Evolutionary conservation across 73 alveolate genomes (phyloP).

Genomic region (Paramecium pentaurelia): DNA sequence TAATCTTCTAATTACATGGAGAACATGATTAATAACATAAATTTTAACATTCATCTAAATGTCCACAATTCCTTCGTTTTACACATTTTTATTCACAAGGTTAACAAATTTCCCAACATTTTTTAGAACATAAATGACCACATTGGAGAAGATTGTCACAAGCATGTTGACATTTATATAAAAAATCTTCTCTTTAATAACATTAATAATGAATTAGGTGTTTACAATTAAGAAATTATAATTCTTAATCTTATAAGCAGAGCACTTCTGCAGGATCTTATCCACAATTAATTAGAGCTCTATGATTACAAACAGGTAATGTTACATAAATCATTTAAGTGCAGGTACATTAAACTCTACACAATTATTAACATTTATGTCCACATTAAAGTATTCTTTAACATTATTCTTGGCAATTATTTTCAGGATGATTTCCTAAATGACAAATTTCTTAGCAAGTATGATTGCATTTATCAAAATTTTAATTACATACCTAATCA

Average conservation of each 20-base stretch:
- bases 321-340: not conserved
- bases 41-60: not conserved
- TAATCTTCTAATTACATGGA: not conserved
- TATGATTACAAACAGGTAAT: conserved; percentile 50
- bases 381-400: conserved; percentile 34
- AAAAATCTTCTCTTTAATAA: not conserved
- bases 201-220: conserved; percentile 66
- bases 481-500: not conserved
- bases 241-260: conserved; percentile 45
- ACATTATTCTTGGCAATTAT: not conserved
- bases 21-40: not conserved
- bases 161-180: not conserved
- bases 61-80: not conserved
- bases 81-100: conserved; percentile 67
- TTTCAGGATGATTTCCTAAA: not conserved
- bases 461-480: conserved; percentile 5
- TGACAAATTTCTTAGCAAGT: conserved; percentile 29
- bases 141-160: conserved; percentile 31
- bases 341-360: not conserved
- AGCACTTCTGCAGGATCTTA: not conserved
- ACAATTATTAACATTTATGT: conserved; percentile 32
- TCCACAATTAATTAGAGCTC: not conserved
- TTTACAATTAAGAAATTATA: not conserved
- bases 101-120: conserved; percentile 65
- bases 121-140: conserved; percentile 74